phyloP scores from a whole-genome alignment of 1,284 basidiomycete genomes.

The Wallemia mellicola region DNA sequence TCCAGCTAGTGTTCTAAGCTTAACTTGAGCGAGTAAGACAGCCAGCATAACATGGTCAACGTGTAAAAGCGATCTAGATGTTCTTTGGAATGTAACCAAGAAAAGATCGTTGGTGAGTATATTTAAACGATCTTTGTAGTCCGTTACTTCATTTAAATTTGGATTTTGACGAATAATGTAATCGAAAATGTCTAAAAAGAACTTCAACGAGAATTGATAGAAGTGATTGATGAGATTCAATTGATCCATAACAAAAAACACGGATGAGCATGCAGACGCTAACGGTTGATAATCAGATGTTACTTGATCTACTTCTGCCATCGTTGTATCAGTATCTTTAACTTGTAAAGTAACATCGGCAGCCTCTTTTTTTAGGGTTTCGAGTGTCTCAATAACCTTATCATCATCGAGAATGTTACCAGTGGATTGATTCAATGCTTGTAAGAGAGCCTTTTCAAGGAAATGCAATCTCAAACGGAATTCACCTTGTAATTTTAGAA shows the following conservation, averaged over 20 bases:
- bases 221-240: constrained; percentile 84
- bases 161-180: constrained; percentile 75
- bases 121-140: constrained; percentile 40
- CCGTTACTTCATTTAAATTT: constrained; percentile 45
- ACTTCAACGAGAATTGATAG: constrained; percentile 90
- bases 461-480: constrained; percentile 77
- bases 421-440: constrained; percentile 83
- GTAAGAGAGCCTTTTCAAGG: constrained; percentile 70
- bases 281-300: constrained; percentile 81
- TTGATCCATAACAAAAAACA: constrained; percentile 93
- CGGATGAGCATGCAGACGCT: constrained; percentile 81
- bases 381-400: constrained; percentile 90
- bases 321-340: constrained; percentile 85
- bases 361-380: constrained; percentile 87
- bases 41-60: constrained; percentile 75
- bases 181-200: constrained; percentile 97
- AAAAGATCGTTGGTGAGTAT: constrained; percentile 79
- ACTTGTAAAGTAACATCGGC: constrained; percentile 88
- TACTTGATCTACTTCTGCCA: constrained; percentile 85
- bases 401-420: constrained; percentile 98
- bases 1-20: constrained; percentile 44
- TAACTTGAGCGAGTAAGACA: constrained; percentile 66
- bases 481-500: constrained; percentile 96
- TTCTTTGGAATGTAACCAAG: constrained; percentile 60
- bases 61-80: constrained; percentile 68